Evolutionary conservation across 768 basidiomycete genomes (phyloP), one percentile per base, ranked within the genome.

Genomic region (Trametes maxima): DNA sequence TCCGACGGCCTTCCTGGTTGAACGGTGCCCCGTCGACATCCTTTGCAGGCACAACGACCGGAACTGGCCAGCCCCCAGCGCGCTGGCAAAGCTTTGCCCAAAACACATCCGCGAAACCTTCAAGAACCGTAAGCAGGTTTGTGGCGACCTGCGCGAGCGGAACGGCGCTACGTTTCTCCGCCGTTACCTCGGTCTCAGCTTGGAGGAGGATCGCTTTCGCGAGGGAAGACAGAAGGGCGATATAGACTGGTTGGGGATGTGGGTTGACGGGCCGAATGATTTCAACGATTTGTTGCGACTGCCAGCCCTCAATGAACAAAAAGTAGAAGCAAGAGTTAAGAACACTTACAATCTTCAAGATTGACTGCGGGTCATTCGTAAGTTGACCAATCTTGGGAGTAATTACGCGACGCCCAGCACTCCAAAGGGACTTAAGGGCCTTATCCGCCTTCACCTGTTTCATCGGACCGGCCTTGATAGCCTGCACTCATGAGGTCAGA

Each of bases 181-280:
- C 94, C 1, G 90, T 85, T 10, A 96, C 92, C 74, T 98, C 96
- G 0, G 88, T 90, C 77, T 97, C 95, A 17, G 95, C 95, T 76
- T 98, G 96, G 36, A 91, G 80, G 45, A 98, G 81, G 62, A 98
- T 87, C 17, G 86, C 79, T 71, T 98, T 98, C 48, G 93, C 80
- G 42, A 98, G 83, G n/a, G 94, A 89, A 21, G 92, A 95, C 46
- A 95, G 83, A 21, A 89, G 80, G 51, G 93, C 91, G 48, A 80
- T 73, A 71, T 94, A 95, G 54, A 90, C 76, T n/a, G 71, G 65
- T 39, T 65, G 63, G 13, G 73, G 70, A 56, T 70, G 65, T 0
- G 65, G 66, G 19, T 69, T 68, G 13, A 67, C 61, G 12, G 79
- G 75, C 24, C 66, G 61, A 45, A 85, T 65, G 28, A 82, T 69